Evolutionary conservation across 164 flowering plant genomes (phyloP).

Genomic region (Euptelea pleiosperma): DNA sequence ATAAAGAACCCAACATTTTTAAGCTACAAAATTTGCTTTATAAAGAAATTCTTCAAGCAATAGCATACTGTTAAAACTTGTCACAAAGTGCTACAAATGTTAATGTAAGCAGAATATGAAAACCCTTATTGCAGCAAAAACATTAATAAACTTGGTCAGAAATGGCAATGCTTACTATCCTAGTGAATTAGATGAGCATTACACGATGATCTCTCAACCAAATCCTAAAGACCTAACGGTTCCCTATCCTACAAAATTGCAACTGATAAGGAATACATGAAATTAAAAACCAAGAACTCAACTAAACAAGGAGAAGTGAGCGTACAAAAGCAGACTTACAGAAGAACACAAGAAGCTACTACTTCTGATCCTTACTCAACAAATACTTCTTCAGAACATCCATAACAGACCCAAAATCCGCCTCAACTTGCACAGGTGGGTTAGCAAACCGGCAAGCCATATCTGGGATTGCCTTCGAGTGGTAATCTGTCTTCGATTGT

Average conservation of each 20-base stretch:
- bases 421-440: conserved; percentile 58
- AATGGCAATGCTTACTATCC: neutral
- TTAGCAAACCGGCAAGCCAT: conserved; percentile 63
- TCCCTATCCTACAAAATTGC: conserved; percentile 3
- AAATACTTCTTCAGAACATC: conserved; percentile 58
- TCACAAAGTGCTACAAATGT: too few species aligned
- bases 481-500: conserved; percentile 81
- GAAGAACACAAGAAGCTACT: neutral
- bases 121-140: neutral
- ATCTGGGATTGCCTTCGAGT: conserved; percentile 50
- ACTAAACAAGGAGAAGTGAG: neutral
- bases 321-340: conserved; percentile 4
- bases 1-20: too few species aligned
- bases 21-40: too few species aligned
- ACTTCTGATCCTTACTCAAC: conserved; percentile 20
- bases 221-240: conserved; percentile 2
- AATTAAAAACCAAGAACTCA: neutral
- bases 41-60: too few species aligned
- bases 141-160: conserved; percentile 1
- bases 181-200: neutral
- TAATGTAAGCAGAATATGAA: neutral
- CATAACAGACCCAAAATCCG: conserved; percentile 66
- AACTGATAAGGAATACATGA: neutral
- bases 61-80: too few species aligned
- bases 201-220: conserved; percentile 4